Conservation (phyloP, 2,329 filamentous ascomycete genomes). For the Microsporum canis region DNA sequence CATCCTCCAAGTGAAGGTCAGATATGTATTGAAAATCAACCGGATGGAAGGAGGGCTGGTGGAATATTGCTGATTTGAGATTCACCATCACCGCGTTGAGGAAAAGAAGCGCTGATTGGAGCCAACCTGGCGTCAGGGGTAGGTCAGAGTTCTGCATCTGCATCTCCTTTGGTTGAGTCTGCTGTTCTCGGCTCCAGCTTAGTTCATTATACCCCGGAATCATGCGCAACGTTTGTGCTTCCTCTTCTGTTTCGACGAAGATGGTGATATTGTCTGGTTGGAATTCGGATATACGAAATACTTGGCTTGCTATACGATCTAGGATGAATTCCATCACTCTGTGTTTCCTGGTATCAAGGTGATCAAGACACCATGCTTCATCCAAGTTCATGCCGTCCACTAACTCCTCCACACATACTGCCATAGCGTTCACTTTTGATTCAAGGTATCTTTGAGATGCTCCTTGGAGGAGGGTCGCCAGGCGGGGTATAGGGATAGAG, state of each 20-base stretch:
- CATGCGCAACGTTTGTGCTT: slow-evolving; percentile 8
- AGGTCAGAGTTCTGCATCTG: neutral
- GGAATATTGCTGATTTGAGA: slow-evolving; percentile 6
- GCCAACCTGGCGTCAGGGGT: neutral
- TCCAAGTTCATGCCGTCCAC: slow-evolving; percentile 13
- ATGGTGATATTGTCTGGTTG: slow-evolving; percentile 9
- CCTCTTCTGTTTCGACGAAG: slow-evolving; percentile 8
- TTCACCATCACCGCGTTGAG: slow-evolving; percentile 1
- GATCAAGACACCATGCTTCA: slow-evolving; percentile 9
- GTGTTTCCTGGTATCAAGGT: slow-evolving; percentile 9
- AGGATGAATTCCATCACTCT: slow-evolving; percentile 6
- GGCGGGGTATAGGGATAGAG: slow-evolving; percentile 7
- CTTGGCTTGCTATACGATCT: slow-evolving; percentile 7
- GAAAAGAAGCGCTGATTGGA: neutral
- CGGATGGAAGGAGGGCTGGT: neutral
- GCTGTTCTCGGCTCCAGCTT: slow-evolving; percentile 8
- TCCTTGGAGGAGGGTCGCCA: slow-evolving; percentile 7
- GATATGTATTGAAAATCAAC: slow-evolving; percentile 16
- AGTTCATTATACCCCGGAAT: slow-evolving; percentile 12
- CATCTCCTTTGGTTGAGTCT: slow-evolving; percentile 1
- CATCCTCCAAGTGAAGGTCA: slow-evolving; percentile 18
- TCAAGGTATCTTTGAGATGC: slow-evolving; percentile 8
- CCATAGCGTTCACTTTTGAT: slow-evolving; percentile 5
- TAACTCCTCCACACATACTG: slow-evolving; percentile 7
- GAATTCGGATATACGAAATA: slow-evolving; percentile 4